These are phyloP conservation scores for Mollisia scopiformis DNA, from an alignment of 2,329 filamentous ascomycete genomes.

Conservation along the genomic window DNA sequence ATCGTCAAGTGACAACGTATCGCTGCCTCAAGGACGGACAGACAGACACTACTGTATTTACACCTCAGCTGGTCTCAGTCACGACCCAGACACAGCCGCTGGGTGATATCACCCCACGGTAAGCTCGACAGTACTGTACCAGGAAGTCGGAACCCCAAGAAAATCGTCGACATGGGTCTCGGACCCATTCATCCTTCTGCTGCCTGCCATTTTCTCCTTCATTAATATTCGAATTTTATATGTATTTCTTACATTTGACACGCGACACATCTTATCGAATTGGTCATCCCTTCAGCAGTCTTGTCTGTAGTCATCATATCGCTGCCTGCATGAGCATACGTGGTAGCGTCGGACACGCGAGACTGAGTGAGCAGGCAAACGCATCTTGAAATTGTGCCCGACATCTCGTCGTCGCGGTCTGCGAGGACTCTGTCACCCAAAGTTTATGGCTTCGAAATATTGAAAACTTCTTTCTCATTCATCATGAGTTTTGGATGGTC, in stretches of 20 bases:
- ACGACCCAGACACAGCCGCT: neutral
- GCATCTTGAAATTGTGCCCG: no score
- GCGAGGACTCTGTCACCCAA: no score
- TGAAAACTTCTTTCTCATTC: neutral
- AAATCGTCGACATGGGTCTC: neutral
- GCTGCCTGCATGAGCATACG: neutral
- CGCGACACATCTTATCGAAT: neutral
- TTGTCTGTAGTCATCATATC: neutral
- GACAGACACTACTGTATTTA: no score
- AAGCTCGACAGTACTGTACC: neutral
- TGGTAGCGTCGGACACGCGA: neutral
- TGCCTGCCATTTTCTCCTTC: neutral
- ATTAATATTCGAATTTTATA: neutral
- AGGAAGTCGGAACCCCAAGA: neutral
- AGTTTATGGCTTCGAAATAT: neutral
- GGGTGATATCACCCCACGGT: neutral
- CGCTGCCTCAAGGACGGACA: neutral
- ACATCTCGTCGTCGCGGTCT: no score
- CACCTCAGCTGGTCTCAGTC: no score
- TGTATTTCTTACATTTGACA: neutral
- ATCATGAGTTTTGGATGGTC: constrained; percentile 41
- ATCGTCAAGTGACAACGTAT: neutral
- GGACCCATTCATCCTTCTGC: neutral
- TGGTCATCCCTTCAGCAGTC: neutral
- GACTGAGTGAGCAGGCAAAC: neutral